Base-by-base conservation (phyloP, 2,329 filamentous ascomycete genomes). In the Saccharata proteae region DNA sequence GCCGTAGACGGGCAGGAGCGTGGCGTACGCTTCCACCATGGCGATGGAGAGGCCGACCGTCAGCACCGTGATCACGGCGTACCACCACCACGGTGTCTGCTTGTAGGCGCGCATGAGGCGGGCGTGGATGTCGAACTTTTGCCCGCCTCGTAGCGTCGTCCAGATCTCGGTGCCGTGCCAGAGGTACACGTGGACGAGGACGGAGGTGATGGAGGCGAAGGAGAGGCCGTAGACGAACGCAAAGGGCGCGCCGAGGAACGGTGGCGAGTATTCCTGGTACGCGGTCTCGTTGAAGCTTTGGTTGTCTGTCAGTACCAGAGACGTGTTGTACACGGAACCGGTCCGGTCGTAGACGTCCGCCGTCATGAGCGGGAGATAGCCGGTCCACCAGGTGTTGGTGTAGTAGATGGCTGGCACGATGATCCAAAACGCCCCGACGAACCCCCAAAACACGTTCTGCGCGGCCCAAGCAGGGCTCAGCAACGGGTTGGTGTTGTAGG, bases 271-370 rank as follows among this genome's bases (percentile, higher is more conserved):
- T 2, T 45, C 36, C 13, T 55, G 43, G 26, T 64, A 64, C 11
- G 46, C 51, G 5, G 44, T 45, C 4, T 44, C 41, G 6, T 59
- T 46, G 2, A 62, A 40, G 12, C 49, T 24, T 0, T 51, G 47
- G 4, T 49, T 43, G 1, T 41, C 35, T 29, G 50, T 42, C 9
- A 56, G 40, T 9, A 55, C 43, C 3, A 38, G 38, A 6, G 51
- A 59, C 1, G 79, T 77, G 43, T 84, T 71, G 55, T 84, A 85
- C 0, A 40, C 36, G 0, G 54, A 42, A 3, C 74, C 78, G 0
- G 67, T 80, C 44, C 84, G 83, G 53, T 84, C 79, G 44, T 81
- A 83, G 14, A 39, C 29, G n/a, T 27, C 24, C 5, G 34, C 23
- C 11, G 28, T 26, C 28, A 36, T 30, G 18, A 36, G 23, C 5